These are phyloP conservation scores for Boletus vermiculosoides DNA, from an alignment of 768 basidiomycete genomes.

Conservation along the genomic window DNA sequence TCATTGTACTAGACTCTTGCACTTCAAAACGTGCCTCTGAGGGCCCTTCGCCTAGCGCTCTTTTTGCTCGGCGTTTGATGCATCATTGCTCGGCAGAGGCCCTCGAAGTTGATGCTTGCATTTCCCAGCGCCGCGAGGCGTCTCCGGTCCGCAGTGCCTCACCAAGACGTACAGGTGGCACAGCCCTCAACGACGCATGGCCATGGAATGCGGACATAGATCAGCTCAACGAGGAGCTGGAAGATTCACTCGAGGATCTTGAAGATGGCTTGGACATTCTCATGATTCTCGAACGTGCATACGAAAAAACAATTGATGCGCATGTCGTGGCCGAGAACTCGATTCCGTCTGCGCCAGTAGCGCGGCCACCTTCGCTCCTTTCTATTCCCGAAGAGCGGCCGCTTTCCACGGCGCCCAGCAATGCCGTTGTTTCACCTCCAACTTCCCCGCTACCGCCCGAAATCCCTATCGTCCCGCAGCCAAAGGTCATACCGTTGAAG, in stretches of 20 bases:
- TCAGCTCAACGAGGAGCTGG: slow-evolving; percentile 43
- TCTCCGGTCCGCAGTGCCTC: slow-evolving; percentile 45
- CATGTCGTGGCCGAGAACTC: slow-evolving; percentile 45
- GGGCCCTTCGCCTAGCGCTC: slow-evolving; percentile 45
- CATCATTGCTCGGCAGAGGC: slow-evolving; percentile 74
- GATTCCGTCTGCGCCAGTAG: slow-evolving; percentile 1
- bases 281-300: slow-evolving; percentile 67
- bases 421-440: neutral
- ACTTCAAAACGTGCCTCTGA: slow-evolving; percentile 35
- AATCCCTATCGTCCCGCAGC: slow-evolving; percentile 13
- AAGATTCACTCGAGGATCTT: slow-evolving; percentile 56
- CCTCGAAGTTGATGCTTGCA: slow-evolving; percentile 10
- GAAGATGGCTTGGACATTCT: slow-evolving; percentile 70
- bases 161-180: slow-evolving; percentile 39
- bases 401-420: neutral
- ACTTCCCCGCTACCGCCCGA: slow-evolving; percentile 15
- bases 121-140: slow-evolving; percentile 18
- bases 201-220: slow-evolving; percentile 34
- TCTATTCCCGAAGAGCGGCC: slow-evolving; percentile 25
- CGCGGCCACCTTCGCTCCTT: slow-evolving; percentile 14
- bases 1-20: slow-evolving; percentile 14
- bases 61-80: slow-evolving; percentile 81
- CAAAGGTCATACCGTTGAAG: slow-evolving; percentile 41
- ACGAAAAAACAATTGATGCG: slow-evolving; percentile 60
- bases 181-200: slow-evolving; percentile 29